Evolutionary conservation across 768 basidiomycete species (phyloP).

Genomic region (Glaciozyma martinii): DNA sequence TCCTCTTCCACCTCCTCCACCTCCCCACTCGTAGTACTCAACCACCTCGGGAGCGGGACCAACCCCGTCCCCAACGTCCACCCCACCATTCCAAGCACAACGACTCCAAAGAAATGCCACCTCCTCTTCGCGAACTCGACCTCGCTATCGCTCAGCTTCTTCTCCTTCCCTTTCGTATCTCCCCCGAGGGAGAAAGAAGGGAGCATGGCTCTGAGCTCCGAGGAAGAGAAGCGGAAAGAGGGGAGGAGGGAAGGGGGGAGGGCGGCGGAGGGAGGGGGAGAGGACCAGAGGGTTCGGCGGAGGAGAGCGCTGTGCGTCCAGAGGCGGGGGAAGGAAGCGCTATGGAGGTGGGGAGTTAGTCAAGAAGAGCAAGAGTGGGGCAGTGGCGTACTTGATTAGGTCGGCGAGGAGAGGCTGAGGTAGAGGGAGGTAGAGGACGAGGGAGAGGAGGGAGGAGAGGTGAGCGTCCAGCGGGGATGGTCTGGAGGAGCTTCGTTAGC

Average conservation of each 20-base stretch:
- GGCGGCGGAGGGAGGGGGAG: background rate
- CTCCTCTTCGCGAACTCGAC: slow-evolving; percentile 7
- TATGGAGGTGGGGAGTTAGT: too few species aligned
- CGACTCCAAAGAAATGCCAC: slow-evolving; percentile 9
- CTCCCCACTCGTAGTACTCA: background rate
- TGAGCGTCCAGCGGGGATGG: slow-evolving; percentile 27
- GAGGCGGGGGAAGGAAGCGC: slow-evolving; percentile 31
- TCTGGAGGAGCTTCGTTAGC: background rate
- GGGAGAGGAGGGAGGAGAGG: slow-evolving; percentile 27
- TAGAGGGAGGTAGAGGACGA: slow-evolving; percentile 28
- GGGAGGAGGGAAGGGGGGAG: background rate
- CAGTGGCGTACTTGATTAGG: slow-evolving; percentile 14
- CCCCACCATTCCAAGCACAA: slow-evolving; percentile 6
- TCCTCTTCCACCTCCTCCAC: background rate
- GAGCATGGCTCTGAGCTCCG: background rate
- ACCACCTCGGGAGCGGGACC: slow-evolving; percentile 17
- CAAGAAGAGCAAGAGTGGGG: too few species aligned
- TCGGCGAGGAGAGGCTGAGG: slow-evolving; percentile 26
- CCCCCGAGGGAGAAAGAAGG: background rate
- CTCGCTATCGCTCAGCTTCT: slow-evolving; percentile 3
- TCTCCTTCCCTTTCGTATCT: background rate
- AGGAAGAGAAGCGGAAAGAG: background rate
- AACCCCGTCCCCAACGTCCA: slow-evolving; percentile 28
- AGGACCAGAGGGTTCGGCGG: slow-evolving; percentile 26
- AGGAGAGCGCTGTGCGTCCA: slow-evolving; percentile 29